Conservation (phyloP, 805 yeast genomes). For the Wickerhamomyces pijperi region DNA sequence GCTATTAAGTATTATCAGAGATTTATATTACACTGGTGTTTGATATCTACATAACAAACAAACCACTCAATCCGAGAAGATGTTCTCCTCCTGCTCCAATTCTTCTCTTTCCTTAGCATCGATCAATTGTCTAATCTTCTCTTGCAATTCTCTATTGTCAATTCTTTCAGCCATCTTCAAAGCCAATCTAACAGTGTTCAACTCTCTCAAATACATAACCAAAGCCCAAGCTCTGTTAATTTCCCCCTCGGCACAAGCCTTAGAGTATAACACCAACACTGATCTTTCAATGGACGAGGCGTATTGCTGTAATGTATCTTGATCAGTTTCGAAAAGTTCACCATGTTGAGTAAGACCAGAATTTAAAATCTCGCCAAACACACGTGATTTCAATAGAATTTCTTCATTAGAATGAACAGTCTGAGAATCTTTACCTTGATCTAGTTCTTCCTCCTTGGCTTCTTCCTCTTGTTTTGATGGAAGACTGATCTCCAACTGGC, state of each 20-base stretch:
- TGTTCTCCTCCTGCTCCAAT: neutral
- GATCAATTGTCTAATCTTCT: too few relatives aligned
- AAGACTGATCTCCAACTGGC: conserved; percentile 52
- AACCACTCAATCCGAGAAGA: neutral
- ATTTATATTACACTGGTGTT: too few relatives aligned
- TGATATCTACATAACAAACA: too few relatives aligned
- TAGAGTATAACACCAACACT: conserved; percentile 63
- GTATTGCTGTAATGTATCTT: conserved; percentile 41
- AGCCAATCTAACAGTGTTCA: conserved; percentile 77
- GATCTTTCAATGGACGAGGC: conserved; percentile 63
- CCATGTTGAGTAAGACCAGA: conserved; percentile 41
- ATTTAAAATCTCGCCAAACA: conserved; percentile 48
- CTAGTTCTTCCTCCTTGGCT: conserved; percentile 16
- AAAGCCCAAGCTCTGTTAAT: conserved; percentile 58
- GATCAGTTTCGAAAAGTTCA: conserved; percentile 31
- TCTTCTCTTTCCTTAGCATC: neutral
- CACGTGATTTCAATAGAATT: conserved; percentile 45
- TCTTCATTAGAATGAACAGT: too few relatives aligned
- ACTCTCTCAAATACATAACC: conserved; percentile 59
- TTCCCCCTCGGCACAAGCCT: conserved; percentile 58
- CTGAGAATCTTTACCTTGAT: too few relatives aligned
- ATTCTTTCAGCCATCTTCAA: conserved; percentile 72
- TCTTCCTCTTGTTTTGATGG: too few relatives aligned
- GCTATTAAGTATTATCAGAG: too few relatives aligned
- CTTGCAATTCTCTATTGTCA: conserved; percentile 17